phyloP scores from a whole-genome alignment of 148 eudicot species.

The Euryodendron excelsum region DNA sequence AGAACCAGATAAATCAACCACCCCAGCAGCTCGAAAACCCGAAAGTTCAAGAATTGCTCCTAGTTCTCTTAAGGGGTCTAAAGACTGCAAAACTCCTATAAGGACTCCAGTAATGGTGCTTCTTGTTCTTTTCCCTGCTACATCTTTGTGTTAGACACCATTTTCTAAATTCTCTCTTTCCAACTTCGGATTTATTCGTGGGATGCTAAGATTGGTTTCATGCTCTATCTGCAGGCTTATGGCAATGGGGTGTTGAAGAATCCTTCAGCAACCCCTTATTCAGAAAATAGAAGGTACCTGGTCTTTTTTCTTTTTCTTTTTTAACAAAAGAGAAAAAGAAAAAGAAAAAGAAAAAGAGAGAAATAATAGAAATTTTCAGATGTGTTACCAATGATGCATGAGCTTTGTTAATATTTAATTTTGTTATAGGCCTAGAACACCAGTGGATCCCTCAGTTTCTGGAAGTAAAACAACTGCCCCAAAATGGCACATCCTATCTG shows the following conservation, averaged over 20 bases:
- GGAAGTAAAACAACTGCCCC: constrained; percentile 48
- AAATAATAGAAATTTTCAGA: background rate
- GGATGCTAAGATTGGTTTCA: background rate
- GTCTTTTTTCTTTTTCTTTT: background rate
- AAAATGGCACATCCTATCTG: constrained; percentile 47
- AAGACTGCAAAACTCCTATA: constrained; percentile 47
- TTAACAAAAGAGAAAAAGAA: too few relatives aligned
- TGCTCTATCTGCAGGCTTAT: constrained; percentile 26
- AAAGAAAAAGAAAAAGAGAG: background rate
- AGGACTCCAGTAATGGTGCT: constrained; percentile 51
- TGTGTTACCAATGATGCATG: background rate
- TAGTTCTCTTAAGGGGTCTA: constrained; percentile 35
- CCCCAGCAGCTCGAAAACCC: constrained; percentile 37
- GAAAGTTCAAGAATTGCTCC: constrained; percentile 37
- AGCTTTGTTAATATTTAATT: background rate
- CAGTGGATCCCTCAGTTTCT: constrained; percentile 25
- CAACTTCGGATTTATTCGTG: background rate
- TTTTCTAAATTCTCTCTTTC: background rate
- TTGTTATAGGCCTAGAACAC: constrained; percentile 26
- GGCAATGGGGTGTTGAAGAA: constrained; percentile 19
- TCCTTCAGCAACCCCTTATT: constrained; percentile 30
- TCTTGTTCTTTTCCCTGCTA: background rate
- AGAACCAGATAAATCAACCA: constrained; percentile 36
- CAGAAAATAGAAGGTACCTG: constrained; percentile 30
- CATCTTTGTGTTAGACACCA: background rate